phyloP scores from a whole-genome alignment of 2,329 filamentous ascomycete genomes.

The Beauveria sp. region DNA sequence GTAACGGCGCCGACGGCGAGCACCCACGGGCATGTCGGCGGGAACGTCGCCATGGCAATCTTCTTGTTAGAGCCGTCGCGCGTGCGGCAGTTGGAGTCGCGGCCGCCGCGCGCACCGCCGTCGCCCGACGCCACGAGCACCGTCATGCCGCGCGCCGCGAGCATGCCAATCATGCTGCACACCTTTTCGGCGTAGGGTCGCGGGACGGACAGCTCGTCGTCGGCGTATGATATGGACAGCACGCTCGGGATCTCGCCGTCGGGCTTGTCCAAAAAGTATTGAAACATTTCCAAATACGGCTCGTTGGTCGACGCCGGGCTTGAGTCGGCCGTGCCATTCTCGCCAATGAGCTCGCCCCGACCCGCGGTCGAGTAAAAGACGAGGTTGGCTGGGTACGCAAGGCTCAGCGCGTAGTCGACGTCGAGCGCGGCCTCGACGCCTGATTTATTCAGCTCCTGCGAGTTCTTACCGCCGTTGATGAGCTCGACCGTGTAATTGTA shows the following conservation, averaged over 20 bases:
- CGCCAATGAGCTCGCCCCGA: slow-evolving; percentile 33
- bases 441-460: slow-evolving; percentile 28
- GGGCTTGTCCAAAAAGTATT: slow-evolving; percentile 38
- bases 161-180: slow-evolving; percentile 45
- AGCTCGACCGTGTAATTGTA: slow-evolving; percentile 34
- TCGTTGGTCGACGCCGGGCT: slow-evolving; percentile 38
- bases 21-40: slow-evolving; percentile 59
- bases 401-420: slow-evolving; percentile 39
- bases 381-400: slow-evolving; percentile 37
- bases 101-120: slow-evolving; percentile 36
- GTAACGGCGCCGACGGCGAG: slow-evolving; percentile 57
- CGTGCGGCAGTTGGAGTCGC: slow-evolving; percentile 44
- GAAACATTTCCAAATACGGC: slow-evolving; percentile 48
- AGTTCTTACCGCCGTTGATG: slow-evolving; percentile 38
- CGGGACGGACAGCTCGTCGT: slow-evolving; percentile 50
- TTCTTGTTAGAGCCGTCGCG: slow-evolving; percentile 51
- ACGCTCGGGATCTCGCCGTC: slow-evolving; percentile 45
- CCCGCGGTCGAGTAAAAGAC: slow-evolving; percentile 39
- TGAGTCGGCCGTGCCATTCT: slow-evolving; percentile 27
- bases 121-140: slow-evolving; percentile 46
- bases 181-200: slow-evolving; percentile 42
- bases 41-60: slow-evolving; percentile 55
- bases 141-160: slow-evolving; percentile 44
- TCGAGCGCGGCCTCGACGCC: slow-evolving; percentile 41
- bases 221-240: slow-evolving; percentile 50